Conservation (phyloP, 1,284 basidiomycete genomes). For the Sanghuangporus baumii region DNA sequence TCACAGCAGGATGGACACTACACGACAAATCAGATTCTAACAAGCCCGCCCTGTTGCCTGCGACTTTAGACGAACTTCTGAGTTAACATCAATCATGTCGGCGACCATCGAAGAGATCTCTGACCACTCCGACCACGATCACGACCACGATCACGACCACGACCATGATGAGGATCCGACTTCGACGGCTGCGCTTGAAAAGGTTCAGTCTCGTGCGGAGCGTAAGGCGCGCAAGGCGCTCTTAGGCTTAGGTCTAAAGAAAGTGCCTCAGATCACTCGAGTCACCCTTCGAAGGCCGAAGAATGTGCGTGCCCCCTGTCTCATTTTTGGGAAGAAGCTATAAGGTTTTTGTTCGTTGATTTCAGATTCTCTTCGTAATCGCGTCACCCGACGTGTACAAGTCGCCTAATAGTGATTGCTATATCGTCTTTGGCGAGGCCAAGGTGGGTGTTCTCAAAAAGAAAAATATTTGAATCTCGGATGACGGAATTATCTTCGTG, state of each 20-base stretch:
- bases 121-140: constrained; percentile 63
- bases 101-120: constrained; percentile 83
- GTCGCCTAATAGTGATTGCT: constrained; percentile 94
- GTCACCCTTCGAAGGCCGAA: constrained; percentile 94
- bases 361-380: constrained; percentile 86
- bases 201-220: constrained; percentile 89
- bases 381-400: constrained; percentile 97
- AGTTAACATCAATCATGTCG: constrained; percentile 50
- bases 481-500: neutral
- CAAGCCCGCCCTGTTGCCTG: neutral
- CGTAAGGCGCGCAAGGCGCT: constrained; percentile 89
- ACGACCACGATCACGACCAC: constrained; percentile 54
- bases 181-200: constrained; percentile 81
- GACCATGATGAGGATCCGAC: constrained; percentile 74
- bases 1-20: neutral
- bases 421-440: constrained; percentile 98
- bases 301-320: constrained; percentile 56
- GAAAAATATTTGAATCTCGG: neutral
- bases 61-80: neutral
- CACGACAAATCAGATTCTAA: neutral
- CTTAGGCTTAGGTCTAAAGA: constrained; percentile 85
- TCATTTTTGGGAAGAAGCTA: neutral
- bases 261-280: constrained; percentile 88
- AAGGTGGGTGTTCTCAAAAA: constrained; percentile 48
- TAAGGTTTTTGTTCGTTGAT: neutral